Evolutionary conservation across 805 yeast species (phyloP), one percentile per base, ranked within the genome.

Genomic region (Lipomyces spencermartinsiae): DNA sequence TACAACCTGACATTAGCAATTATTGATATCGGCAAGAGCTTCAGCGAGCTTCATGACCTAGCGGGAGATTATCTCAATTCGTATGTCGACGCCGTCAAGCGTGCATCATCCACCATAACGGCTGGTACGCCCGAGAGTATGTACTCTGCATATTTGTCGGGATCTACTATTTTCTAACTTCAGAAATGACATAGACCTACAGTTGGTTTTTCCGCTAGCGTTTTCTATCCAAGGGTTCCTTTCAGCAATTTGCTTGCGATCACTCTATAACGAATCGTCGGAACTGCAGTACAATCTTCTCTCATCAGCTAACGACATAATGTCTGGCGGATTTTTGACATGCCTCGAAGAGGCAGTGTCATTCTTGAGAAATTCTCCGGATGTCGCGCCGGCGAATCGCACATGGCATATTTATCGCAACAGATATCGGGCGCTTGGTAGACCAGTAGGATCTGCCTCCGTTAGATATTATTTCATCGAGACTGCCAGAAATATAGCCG

Each of bases 1-100:
- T 76, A 74, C 59, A 78, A 78, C 56, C 71, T 84, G 37, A 75
- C 80, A 7, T 68, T 69, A 19, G 81, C 80, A 1, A 71, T 83
- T 49, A 49, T 66, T 34, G 73, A 70, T 33, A 58, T 70, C n/a
- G 71, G 63, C 9, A 53, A 57, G n/a, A 54, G 49, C 16, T 72
- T 80, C 16, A 73, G 74, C n/a, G 80, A 80, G 4, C 74, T 80
- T 31, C 60, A 75, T 29, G 76, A 76, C 55, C 77, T 62, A 6
- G 64, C 67, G 25, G 59, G 59, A 25, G 63, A 51, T 74, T 63
- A 70, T 76, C 51, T 78, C 73, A n/a, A 68, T 66, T 37, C 73
- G 62, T 69, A 76, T 74, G 22, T 71, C 56, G 55, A 73, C 70
- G 63, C 74, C 74, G 75, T 65, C 58, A 74, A 9, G 62, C 66